phyloP scores from a whole-genome alignment of 495 filamentous ascomycete species.

The Eremomyces bilateralis region DNA sequence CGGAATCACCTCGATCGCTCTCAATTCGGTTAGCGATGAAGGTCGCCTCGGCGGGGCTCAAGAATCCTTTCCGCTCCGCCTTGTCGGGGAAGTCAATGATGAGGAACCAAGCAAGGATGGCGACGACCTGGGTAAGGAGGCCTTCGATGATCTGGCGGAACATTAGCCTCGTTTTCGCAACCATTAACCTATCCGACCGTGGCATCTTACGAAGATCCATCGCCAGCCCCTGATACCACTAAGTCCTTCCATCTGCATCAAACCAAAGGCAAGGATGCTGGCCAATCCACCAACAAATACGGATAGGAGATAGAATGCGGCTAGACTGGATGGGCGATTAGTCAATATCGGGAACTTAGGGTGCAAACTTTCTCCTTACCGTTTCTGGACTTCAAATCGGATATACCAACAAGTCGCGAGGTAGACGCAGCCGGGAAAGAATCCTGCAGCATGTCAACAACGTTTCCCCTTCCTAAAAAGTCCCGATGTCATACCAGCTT shows the following conservation, averaged over 20 bases:
- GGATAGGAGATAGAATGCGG: slow-evolving; percentile 6
- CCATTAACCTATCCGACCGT: not conserved
- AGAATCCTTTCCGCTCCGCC: slow-evolving; percentile 2
- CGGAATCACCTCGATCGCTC: slow-evolving; percentile 7
- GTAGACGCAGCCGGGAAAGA: not conserved
- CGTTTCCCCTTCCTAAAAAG: too few relatives aligned
- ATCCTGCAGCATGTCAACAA: slow-evolving; percentile 9
- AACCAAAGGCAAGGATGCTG: slow-evolving; percentile 7
- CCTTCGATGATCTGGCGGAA: slow-evolving; percentile 7
- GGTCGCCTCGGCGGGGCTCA: slow-evolving; percentile 4
- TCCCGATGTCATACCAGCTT: too few relatives aligned
- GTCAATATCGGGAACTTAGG: not conserved
- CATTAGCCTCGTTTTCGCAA: not conserved
- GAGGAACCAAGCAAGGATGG: slow-evolving; percentile 5
- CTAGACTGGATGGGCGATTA: not conserved
- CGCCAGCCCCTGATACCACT: slow-evolving; percentile 7
- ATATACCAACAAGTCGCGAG: slow-evolving; percentile 6
- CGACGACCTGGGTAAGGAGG: slow-evolving; percentile 5
- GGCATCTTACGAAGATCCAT: slow-evolving; percentile 9
- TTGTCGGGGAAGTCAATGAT: slow-evolving; percentile 9
- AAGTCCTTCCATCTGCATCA: slow-evolving; percentile 6
- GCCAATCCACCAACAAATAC: slow-evolving; percentile 9
- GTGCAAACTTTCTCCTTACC: slow-evolving; percentile 1
- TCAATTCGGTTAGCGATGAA: slow-evolving; percentile 8
- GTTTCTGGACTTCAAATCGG: slow-evolving; percentile 7